Evolutionary conservation across 805 yeast species (phyloP).

Genomic region (Ogataea trehalophila): DNA sequence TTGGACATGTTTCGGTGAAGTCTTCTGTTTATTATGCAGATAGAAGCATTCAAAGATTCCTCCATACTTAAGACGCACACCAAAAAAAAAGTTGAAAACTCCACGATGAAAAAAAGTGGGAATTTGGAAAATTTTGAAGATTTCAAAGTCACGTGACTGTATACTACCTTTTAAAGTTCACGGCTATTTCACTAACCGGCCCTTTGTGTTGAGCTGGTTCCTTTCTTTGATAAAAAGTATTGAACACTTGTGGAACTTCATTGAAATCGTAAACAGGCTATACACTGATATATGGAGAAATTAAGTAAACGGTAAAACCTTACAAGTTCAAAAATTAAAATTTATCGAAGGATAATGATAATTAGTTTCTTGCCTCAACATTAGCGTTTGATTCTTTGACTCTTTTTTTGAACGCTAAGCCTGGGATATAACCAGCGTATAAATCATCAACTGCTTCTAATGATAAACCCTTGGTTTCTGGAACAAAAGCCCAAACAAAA

Average conservation of each 20-base stretch:
- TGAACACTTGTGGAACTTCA: too few relatives aligned
- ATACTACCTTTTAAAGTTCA: neutral
- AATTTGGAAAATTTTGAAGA: slow-evolving; percentile 20
- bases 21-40: too few relatives aligned
- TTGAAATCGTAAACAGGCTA: too few relatives aligned
- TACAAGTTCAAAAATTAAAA: too few relatives aligned
- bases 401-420: neutral
- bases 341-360: too few relatives aligned
- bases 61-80: too few relatives aligned
- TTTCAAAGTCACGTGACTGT: slow-evolving; percentile 23
- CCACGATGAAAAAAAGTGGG: slow-evolving; percentile 15
- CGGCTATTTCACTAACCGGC: too few relatives aligned
- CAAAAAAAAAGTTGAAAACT: neutral
- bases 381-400: neutral
- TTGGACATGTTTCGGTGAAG: neutral
- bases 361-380: neutral
- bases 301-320: too few relatives aligned
- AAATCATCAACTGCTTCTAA: slow-evolving; percentile 54
- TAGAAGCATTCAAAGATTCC: too few relatives aligned
- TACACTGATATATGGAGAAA: too few relatives aligned
- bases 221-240: too few relatives aligned
- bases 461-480: slow-evolving; percentile 50
- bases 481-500: slow-evolving; percentile 48
- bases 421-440: slow-evolving; percentile 28
- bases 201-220: too few relatives aligned